phyloP scores from a whole-genome alignment of 352 stramenopile species.

The Thalassiosira delicatula region DNA sequence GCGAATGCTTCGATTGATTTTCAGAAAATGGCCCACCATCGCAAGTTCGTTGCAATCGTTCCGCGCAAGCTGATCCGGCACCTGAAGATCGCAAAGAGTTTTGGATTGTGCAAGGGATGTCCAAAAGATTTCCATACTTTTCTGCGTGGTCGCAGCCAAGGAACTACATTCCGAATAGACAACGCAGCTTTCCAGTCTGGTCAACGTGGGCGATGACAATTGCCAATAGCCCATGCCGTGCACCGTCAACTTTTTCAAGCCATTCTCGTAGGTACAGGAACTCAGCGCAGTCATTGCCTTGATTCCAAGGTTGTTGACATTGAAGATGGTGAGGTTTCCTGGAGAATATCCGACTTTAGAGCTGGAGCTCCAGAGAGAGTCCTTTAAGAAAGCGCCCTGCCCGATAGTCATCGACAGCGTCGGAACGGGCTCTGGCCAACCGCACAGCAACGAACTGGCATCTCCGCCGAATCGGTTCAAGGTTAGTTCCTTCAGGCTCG shows the following conservation, averaged over 20 bases:
- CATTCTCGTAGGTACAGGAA: background rate
- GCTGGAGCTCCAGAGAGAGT: background rate
- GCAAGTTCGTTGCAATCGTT: constrained; percentile 19
- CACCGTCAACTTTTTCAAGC: constrained; percentile 12
- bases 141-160: background rate
- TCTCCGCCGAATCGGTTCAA: constrained; percentile 24
- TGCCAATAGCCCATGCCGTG: constrained; percentile 3
- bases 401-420: constrained; percentile 17
- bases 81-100: constrained; percentile 33
- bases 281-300: background rate
- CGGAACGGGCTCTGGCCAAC: constrained; percentile 20
- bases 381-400: background rate
- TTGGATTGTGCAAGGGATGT: constrained; percentile 5
- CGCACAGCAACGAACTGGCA: constrained; percentile 6
- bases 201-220: constrained; percentile 1
- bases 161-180: background rate
- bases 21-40: constrained; percentile 31
- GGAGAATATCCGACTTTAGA: background rate
- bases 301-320: background rate
- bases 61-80: constrained; percentile 19
- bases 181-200: background rate
- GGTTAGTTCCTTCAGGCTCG: constrained; percentile 11
- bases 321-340: background rate
- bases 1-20: constrained; percentile 28
- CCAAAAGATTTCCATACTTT: background rate